Conservation (phyloP, 345 rosid species). For the Bruguiera sexangula region DNA sequence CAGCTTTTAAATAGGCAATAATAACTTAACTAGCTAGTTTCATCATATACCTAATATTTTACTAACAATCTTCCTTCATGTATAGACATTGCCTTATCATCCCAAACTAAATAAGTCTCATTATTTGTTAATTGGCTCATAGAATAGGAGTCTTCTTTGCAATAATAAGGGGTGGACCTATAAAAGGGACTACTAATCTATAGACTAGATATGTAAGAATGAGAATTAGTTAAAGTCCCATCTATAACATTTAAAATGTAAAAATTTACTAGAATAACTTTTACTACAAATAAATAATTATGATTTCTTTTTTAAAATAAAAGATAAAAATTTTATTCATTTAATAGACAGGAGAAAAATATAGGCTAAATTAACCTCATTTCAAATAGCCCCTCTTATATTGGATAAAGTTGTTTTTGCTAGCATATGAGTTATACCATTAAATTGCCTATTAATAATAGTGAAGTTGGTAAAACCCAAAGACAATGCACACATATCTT, state of each 20-base stretch:
- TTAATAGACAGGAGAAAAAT: no score
- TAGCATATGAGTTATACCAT: no score
- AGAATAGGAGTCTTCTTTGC: slow-evolving; percentile 70
- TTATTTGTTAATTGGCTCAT: slow-evolving; percentile 59
- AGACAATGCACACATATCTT: no score
- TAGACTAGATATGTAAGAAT: slow-evolving; percentile 93
- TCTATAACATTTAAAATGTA: slow-evolving; percentile 19
- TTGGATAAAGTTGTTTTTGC: no score
- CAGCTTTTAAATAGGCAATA: slow-evolving; percentile 44
- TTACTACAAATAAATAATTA: no score
- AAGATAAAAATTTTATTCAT: no score
- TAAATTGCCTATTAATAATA: no score
- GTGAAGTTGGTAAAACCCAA: no score
- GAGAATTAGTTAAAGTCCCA: slow-evolving; percentile 50
- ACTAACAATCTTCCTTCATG: slow-evolving; percentile 92
- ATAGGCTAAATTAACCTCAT: no score
- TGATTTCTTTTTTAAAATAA: no score
- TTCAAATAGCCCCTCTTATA: no score
- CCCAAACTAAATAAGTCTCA: slow-evolving; percentile 95
- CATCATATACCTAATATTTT: slow-evolving; percentile 98
- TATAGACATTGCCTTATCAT: slow-evolving; percentile 97
- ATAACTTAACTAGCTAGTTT: slow-evolving; percentile 99
- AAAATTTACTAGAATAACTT: no score
- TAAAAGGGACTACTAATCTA: slow-evolving; percentile 83
- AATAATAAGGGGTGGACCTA: slow-evolving; percentile 96